These are phyloP conservation scores for Trichoderma polysporum DNA, from an alignment of 2,329 filamentous ascomycete genomes.

Conservation along the genomic window DNA sequence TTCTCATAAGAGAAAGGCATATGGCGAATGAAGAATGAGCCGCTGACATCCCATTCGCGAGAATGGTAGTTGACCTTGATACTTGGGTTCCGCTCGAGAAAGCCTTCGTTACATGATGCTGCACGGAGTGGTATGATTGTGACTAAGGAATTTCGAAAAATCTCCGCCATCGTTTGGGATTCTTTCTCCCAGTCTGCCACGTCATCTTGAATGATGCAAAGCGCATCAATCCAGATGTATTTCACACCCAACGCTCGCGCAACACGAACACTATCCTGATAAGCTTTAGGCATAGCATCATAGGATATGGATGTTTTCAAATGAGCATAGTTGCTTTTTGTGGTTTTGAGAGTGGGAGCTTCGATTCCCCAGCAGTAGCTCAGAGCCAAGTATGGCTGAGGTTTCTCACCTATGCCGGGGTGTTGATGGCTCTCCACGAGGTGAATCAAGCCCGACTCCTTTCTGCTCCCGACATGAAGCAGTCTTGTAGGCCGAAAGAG, in stretches of 20 bases:
- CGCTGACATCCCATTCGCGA: neutral
- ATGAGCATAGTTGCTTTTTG: neutral
- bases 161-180: neutral
- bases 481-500: constrained; percentile 5
- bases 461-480: neutral
- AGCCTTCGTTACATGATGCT: neutral
- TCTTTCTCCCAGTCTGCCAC: neutral
- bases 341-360: neutral
- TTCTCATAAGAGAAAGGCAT: neutral
- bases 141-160: neutral
- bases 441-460: neutral
- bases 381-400: neutral
- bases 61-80: neutral
- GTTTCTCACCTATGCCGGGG: neutral
- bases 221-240: constrained; percentile 13
- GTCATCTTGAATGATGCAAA: constrained; percentile 10
- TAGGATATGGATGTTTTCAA: neutral
- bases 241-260: constrained; percentile 2
- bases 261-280: neutral
- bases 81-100: neutral
- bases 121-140: neutral
- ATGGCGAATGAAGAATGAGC: constrained; percentile 5
- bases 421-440: neutral
- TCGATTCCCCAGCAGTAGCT: constrained; percentile 6
- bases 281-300: neutral